A percentile compares a stretch with the other conserved stretches of the same genome.
phyloP scores from a whole-genome alignment of 257 asterid genomes.

The Verbascum thapsus region DNA sequence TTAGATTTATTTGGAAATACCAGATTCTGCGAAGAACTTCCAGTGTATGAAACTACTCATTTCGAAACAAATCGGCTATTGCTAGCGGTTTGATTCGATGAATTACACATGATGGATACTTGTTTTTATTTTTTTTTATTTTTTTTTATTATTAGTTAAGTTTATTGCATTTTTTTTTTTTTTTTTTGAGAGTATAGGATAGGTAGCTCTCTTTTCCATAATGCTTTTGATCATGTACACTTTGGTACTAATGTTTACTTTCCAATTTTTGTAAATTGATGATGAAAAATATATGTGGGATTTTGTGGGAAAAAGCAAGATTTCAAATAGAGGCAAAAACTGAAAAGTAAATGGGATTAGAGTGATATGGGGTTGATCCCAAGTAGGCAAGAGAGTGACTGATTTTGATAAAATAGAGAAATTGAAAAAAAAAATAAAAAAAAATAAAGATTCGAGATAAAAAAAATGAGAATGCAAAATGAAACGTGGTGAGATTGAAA shows the following conservation, averaged over 20 bases:
- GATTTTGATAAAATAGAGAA: slow-evolving; percentile 37
- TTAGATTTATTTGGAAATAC: slow-evolving; percentile 43
- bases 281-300: slow-evolving; percentile 30
- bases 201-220: slow-evolving; percentile 18
- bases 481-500: too few species aligned
- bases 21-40: slow-evolving; percentile 74
- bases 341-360: slow-evolving; percentile 44
- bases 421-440: slow-evolving; percentile 12
- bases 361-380: slow-evolving; percentile 45
- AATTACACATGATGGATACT: slow-evolving; percentile 14
- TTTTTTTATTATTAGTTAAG: slow-evolving; percentile 6
- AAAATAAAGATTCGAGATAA: slow-evolving; percentile 47
- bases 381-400: slow-evolving; percentile 49
- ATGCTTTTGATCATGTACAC: slow-evolving; percentile 30
- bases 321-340: slow-evolving; percentile 33
- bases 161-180: too few species aligned
- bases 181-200: slow-evolving; percentile 1
- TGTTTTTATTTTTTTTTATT: too few species aligned
- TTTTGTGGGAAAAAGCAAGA: slow-evolving; percentile 37
- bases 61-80: slow-evolving; percentile 47
- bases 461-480: too few species aligned
- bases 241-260: slow-evolving; percentile 28
- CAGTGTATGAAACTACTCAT: slow-evolving; percentile 81
- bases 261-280: slow-evolving; percentile 37
- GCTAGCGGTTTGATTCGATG: slow-evolving; percentile 57